Conservation (phyloP, 768 basidiomycete species). For the Russula sp. region DNA sequence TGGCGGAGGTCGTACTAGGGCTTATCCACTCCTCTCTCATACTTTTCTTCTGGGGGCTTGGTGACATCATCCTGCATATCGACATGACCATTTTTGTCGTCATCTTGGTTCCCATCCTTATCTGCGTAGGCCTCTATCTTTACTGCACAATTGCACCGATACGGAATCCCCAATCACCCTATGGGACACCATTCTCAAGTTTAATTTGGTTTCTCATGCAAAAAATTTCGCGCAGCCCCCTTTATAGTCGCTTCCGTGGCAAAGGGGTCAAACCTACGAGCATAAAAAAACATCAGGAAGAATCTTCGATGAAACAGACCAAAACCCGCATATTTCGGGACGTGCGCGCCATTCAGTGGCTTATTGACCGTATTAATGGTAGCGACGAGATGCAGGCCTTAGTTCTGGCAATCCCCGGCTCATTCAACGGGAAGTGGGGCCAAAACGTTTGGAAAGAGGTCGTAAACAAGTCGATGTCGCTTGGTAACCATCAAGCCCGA, state of each 20-base stretch:
- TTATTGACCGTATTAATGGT: neutral
- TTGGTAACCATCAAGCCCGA: neutral
- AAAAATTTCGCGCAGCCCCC: neutral
- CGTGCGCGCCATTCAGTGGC: neutral
- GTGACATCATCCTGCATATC: neutral
- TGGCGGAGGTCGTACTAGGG: neutral
- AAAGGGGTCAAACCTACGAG: neutral
- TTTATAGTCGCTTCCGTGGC: rapidly evolving
- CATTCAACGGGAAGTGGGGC: constrained; percentile 5
- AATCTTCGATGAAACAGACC: neutral
- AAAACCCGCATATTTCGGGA: neutral
- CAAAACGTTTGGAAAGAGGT: neutral
- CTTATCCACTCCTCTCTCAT: neutral
- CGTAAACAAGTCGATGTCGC: neutral
- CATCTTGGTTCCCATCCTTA: neutral
- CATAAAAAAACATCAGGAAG: neutral
- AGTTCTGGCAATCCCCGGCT: neutral
- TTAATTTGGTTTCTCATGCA: neutral
- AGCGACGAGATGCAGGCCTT: neutral
- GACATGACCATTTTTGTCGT: neutral
- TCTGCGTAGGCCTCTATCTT: neutral
- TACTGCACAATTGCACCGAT: neutral
- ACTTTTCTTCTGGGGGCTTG: constrained; percentile 9
- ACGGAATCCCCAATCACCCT: neutral
- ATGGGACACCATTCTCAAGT: neutral